phyloP scores from a whole-genome alignment of 805 yeast genomes.

The Brettanomyces sp. region DNA sequence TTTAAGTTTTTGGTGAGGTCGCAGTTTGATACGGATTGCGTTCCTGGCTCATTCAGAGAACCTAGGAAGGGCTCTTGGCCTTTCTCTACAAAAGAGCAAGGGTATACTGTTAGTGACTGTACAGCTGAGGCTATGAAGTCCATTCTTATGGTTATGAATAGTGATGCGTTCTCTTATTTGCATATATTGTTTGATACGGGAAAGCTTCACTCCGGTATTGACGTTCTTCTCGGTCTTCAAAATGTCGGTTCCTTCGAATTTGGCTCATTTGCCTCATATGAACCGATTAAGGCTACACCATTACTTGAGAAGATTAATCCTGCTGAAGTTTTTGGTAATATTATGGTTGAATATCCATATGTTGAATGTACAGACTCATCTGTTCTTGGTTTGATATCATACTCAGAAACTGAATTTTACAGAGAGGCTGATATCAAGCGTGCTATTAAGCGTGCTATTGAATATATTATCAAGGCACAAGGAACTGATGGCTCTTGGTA shows the following conservation, averaged over 20 bases:
- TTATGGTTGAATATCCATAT: slow-evolving; percentile 97
- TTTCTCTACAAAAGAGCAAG: slow-evolving; percentile 90
- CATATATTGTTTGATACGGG: slow-evolving; percentile 35
- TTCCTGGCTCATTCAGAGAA: slow-evolving; percentile 72
- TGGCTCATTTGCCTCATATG: slow-evolving; percentile 93
- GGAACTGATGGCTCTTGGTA: slow-evolving; percentile 89
- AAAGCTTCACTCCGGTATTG: slow-evolving; percentile 59
- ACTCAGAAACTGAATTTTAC: slow-evolving; percentile 57
- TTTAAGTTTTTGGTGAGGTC: slow-evolving; percentile 69
- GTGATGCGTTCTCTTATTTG: slow-evolving; percentile 38
- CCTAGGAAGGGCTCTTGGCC: slow-evolving; percentile 89
- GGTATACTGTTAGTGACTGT: slow-evolving; percentile 93
- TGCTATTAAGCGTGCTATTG: slow-evolving; percentile 69
- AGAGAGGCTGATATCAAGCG: slow-evolving; percentile 51
- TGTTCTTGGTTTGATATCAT: slow-evolving; percentile 79
- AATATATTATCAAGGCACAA: slow-evolving; percentile 64
- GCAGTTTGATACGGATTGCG: slow-evolving; percentile 79
- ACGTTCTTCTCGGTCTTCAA: slow-evolving; percentile 66
- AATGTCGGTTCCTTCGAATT: slow-evolving; percentile 69
- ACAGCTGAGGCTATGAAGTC: slow-evolving; percentile 95
- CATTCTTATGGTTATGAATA: slow-evolving; percentile 77
- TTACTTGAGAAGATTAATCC: slow-evolving; percentile 75
- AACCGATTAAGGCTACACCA: slow-evolving; percentile 72
- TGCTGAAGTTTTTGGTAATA: slow-evolving; percentile 96
- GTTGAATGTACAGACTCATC: slow-evolving; percentile 97